phyloP scores from a whole-genome alignment of 2,329 filamentous ascomycete species.

The Magnaporthiopsis rhizophila region DNA sequence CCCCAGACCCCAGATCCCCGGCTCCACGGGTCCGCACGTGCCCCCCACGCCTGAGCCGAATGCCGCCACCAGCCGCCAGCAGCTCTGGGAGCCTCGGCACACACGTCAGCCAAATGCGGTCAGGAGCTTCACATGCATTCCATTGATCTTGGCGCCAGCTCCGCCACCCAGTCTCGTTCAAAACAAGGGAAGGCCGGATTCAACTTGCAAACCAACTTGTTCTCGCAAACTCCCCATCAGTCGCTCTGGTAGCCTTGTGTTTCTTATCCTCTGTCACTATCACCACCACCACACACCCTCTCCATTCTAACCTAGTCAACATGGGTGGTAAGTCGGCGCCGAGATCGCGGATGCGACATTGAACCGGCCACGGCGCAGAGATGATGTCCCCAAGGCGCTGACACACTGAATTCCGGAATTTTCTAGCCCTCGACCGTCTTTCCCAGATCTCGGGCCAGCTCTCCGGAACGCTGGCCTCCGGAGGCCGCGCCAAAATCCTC shows the following conservation, averaged over 20 bases:
- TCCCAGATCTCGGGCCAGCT: conserved; percentile 56
- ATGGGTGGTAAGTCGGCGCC: neutral
- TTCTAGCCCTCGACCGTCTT: conserved; percentile 46
- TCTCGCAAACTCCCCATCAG: neutral
- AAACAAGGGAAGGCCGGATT: neutral
- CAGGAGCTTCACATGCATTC: neutral
- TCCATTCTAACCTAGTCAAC: neutral
- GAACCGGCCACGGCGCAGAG: neutral
- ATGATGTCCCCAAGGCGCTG: neutral
- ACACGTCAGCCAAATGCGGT: neutral
- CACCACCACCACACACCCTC: neutral
- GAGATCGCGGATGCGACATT: neutral
- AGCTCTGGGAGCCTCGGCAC: neutral
- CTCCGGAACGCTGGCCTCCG: conserved; percentile 36
- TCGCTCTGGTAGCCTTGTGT: no score
- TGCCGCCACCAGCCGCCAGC: neutral
- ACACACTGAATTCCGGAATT: neutral
- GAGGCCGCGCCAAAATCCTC: conserved; percentile 47
- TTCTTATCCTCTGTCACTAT: neutral
- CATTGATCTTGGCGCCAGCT: neutral
- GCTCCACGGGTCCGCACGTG: neutral
- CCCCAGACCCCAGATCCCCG: neutral
- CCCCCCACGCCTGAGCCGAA: neutral
- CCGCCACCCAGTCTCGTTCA: neutral
- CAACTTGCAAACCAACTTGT: neutral